phyloP scores from a whole-genome alignment of 2,329 filamentous ascomycete species.

The Ophiostoma sp. region DNA sequence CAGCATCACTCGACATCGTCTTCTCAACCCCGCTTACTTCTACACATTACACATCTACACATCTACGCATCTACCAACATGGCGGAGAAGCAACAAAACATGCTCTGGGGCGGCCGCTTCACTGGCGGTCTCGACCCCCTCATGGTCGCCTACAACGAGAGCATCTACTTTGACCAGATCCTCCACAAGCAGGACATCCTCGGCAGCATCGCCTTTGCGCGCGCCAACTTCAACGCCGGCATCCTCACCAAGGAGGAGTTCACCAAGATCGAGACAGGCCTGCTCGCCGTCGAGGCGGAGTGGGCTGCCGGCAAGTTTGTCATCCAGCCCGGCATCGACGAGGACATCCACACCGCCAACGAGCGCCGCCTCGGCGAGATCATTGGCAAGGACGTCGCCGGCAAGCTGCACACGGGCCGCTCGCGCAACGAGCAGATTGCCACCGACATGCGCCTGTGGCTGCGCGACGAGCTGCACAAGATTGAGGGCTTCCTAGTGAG shows the following conservation, averaged over 20 bases:
- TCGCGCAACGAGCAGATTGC: conserved; percentile 88
- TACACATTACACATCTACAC: too few species aligned
- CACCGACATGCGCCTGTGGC: conserved; percentile 85
- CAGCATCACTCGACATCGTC: neutral
- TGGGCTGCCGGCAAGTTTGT: conserved; percentile 48
- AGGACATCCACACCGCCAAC: conserved; percentile 63
- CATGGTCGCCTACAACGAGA: conserved; percentile 81
- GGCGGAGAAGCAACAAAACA: conserved; percentile 37
- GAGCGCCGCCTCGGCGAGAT: conserved; percentile 73
- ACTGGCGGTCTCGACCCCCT: conserved; percentile 73
- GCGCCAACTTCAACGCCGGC: conserved; percentile 68
- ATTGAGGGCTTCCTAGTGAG: conserved; percentile 64
- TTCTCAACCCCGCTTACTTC: neutral
- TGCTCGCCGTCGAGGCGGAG: conserved; percentile 52
- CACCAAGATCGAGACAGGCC: conserved; percentile 64
- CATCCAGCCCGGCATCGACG: conserved; percentile 49
- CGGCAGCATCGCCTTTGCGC: conserved; percentile 74
- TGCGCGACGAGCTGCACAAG: conserved; percentile 65
- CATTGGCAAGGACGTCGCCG: conserved; percentile 76
- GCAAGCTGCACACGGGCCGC: conserved; percentile 83
- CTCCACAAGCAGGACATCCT: conserved; percentile 77
- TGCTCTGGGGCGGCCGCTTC: conserved; percentile 46
- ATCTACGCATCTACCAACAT: conserved; percentile 17
- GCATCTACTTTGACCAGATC: conserved; percentile 69
- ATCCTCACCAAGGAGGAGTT: conserved; percentile 72